Conservation (phyloP, 805 yeast genomes). For the Ogataea henricii region DNA sequence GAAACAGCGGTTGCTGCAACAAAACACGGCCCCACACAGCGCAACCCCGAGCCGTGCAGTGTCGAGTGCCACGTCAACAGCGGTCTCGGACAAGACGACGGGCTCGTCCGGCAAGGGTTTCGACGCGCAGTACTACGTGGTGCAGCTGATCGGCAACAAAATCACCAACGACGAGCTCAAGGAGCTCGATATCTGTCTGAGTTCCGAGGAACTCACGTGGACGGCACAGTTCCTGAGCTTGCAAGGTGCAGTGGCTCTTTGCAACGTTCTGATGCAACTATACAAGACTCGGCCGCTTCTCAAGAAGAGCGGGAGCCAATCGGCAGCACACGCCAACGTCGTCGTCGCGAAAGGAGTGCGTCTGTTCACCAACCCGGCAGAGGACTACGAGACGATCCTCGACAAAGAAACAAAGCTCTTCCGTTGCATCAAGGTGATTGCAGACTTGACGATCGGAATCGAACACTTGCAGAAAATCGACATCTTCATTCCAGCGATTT, state of each 20-base stretch:
- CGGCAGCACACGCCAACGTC: too few relatives aligned
- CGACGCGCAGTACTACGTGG: slow-evolving; percentile 78
- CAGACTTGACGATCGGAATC: slow-evolving; percentile 72
- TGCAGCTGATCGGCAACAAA: slow-evolving; percentile 67
- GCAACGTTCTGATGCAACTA: slow-evolving; percentile 57
- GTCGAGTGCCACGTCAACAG: slow-evolving; percentile 10
- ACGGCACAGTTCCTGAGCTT: slow-evolving; percentile 75
- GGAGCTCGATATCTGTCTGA: slow-evolving; percentile 84
- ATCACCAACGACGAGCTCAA: slow-evolving; percentile 72
- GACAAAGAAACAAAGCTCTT: slow-evolving; percentile 79
- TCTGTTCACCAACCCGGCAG: slow-evolving; percentile 34
- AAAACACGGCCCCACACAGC: slow-evolving; percentile 7
- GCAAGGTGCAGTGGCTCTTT: slow-evolving; percentile 89
- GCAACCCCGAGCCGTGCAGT: slow-evolving; percentile 9
- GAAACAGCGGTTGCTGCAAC: slow-evolving; percentile 37
- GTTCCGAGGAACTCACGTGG: slow-evolving; percentile 83
- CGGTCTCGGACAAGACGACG: slow-evolving; percentile 16
- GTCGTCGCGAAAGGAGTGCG: not conserved
- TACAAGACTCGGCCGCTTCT: slow-evolving; percentile 36
- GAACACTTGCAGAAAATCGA: slow-evolving; percentile 58
- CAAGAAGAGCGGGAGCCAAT: slow-evolving; percentile 2
- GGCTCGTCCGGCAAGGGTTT: slow-evolving; percentile 17
- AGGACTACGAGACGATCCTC: slow-evolving; percentile 33
- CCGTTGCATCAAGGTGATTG: slow-evolving; percentile 78
- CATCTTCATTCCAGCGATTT: slow-evolving; percentile 64